These are phyloP conservation scores for Populus tremula DNA, from an alignment of 345 rosid species.

Conservation along the genomic window DNA sequence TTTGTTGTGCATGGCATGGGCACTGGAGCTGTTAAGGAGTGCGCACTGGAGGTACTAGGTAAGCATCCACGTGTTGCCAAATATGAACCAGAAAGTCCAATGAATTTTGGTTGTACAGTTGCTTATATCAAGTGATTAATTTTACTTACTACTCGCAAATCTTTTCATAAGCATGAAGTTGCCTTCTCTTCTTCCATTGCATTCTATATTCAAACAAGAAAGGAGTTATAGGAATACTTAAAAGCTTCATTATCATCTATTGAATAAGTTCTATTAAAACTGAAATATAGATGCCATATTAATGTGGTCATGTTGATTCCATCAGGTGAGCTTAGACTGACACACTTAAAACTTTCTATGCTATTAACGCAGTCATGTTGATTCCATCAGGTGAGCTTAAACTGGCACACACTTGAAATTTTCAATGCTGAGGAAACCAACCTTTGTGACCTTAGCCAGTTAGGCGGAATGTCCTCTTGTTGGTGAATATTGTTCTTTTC, in stretches of 20 bases:
- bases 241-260: background rate
- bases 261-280: background rate
- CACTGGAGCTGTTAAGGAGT: constrained; percentile 65
- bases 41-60: constrained; percentile 52
- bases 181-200: background rate
- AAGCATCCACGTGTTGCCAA: constrained; percentile 59
- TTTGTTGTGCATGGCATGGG: constrained; percentile 85
- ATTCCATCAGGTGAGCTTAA: background rate
- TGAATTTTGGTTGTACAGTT: constrained; percentile 86
- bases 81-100: constrained; percentile 67
- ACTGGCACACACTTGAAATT: background rate
- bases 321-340: background rate
- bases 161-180: background rate
- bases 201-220: background rate
- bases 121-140: constrained; percentile 60
- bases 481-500: background rate
- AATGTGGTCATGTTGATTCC: background rate
- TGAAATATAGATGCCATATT: background rate
- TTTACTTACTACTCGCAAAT: too few species aligned
- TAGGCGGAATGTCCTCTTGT: background rate
- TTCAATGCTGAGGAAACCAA: constrained; percentile 1
- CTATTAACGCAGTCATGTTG: background rate
- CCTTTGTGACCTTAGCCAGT: background rate
- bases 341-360: too few species aligned
- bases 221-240: background rate